Base-by-base conservation (phyloP, 2,329 filamentous ascomycete genomes). In the Aspergillus transmontanensis region DNA sequence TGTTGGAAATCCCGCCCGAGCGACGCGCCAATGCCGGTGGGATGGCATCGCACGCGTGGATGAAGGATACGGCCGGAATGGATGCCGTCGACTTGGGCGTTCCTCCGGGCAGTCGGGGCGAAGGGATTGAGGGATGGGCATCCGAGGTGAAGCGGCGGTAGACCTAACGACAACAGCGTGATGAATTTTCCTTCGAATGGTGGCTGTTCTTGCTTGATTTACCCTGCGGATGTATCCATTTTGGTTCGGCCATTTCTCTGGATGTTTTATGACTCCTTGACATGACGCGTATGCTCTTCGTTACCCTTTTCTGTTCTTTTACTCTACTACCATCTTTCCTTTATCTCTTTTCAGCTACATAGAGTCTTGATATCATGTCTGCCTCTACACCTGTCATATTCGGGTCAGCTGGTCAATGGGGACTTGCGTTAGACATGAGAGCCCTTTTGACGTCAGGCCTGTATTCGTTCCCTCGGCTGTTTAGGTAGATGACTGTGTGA, bases 111-210 rank as follows among this genome's bases (percentile, higher is more conserved):
- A 93, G 89, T 67, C 89, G 88, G 62, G 94, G 94, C 1, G 94
- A 97, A 62, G 94, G 92, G 0, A 98, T 98, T 73, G 93, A 97
- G 60, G 94, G 94, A 4, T 98, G 94, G 94, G 89, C 93, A 10
- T 89, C 84, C 46, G 94, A 98, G 82, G 86, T 96, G 72, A 94
- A 95, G 83, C 91, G 90, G 82, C 87, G 91, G 81, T 93, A 62
- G 63, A 57, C 48, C 26, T 45, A 50, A 54, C 32, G 48, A n/a
- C 48, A 41, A 50, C 36, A 57, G 46, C 45, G 61, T 64, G 65
- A 64, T 55, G 63, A 62, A 41, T 64, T 36, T 63, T 70, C 67
- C 57, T 54, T 57, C 53, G 56, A 61, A 64, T 69, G 67, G 68
- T 64, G 70, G 66, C 72, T 67, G 70, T 73, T 72, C 68, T 72